Conservation (phyloP, 208 protist species). For the Leishmania turanica region DNA sequence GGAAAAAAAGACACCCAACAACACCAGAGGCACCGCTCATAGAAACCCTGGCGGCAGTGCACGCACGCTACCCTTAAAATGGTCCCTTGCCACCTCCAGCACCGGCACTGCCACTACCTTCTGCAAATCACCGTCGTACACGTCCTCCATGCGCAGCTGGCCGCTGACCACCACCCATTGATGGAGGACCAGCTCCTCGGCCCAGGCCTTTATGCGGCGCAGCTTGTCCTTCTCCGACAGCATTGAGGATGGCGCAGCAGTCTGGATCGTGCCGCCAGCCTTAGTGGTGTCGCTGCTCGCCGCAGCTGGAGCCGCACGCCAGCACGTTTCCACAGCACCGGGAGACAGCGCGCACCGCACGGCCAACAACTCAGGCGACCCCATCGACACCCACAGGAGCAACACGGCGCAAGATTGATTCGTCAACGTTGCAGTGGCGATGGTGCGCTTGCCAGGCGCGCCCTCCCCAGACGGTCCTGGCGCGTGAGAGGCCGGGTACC, state of each 20-base stretch:
- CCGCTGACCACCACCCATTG: constrained; percentile 53
- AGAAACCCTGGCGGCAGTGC: neutral
- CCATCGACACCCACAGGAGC: constrained; percentile 50
- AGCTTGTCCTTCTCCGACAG: constrained; percentile 4
- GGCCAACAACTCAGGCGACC: constrained; percentile 28
- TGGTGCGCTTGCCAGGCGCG: constrained; percentile 10
- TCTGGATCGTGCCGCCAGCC: neutral
- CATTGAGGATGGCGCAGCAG: neutral
- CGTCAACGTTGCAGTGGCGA: constrained; percentile 1
- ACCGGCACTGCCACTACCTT: constrained; percentile 46
- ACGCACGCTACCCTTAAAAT: constrained; percentile 14
- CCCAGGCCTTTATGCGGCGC: constrained; percentile 26
- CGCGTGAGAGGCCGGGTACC: constrained; percentile 26
- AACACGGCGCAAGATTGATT: constrained; percentile 13
- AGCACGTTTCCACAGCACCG: constrained; percentile 16
- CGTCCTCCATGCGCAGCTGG: constrained; percentile 50
- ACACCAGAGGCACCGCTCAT: neutral
- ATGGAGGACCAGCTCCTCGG: constrained; percentile 15
- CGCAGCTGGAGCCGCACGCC: neutral
- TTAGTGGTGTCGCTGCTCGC: neutral
- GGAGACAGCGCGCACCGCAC: constrained; percentile 43
- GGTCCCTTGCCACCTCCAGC: constrained; percentile 42
- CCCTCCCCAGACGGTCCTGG: constrained; percentile 2
- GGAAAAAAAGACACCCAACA: neutral
- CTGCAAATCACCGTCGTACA: constrained; percentile 44